Conservation (phyloP, 768 basidiomycete species). For the Obba rivulosa region DNA sequence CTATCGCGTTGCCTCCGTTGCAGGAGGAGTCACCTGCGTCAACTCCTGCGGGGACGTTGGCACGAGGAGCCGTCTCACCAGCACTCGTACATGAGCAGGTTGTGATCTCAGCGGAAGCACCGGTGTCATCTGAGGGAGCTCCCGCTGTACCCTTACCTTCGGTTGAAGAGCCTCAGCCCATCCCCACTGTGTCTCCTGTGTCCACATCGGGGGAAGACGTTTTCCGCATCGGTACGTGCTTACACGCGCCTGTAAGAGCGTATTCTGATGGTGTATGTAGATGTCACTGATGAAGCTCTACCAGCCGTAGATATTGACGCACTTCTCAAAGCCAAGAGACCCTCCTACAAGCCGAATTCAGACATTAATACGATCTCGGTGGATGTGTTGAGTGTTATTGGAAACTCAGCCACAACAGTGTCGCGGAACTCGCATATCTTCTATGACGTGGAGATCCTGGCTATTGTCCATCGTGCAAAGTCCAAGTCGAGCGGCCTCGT, state of each 20-base stretch:
- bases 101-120: background rate
- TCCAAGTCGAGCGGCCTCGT: conserved; percentile 60
- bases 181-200: no score
- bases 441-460: conserved; percentile 69
- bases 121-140: background rate
- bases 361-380: conserved; percentile 61
- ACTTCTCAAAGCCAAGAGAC: conserved; percentile 32
- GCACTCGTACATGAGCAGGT: conserved; percentile 1
- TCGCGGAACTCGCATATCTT: conserved; percentile 48
- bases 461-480: conserved; percentile 66
- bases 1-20: conserved; percentile 56
- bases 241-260: background rate
- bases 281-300: conserved; percentile 37
- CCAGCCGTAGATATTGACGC: conserved; percentile 44
- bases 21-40: conserved; percentile 55
- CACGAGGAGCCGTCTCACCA: conserved; percentile 21
- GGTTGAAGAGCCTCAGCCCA: no score
- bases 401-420: conserved; percentile 42
- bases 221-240: background rate
- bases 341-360: conserved; percentile 21
- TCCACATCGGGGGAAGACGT: no score
- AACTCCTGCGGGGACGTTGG: conserved; percentile 51
- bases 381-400: conserved; percentile 59
- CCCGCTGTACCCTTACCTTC: background rate
- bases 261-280: conserved; percentile 18